Evolutionary conservation across 176 grass and related monocot genomes (phyloP).

Genomic region (Lolium perenne): DNA sequence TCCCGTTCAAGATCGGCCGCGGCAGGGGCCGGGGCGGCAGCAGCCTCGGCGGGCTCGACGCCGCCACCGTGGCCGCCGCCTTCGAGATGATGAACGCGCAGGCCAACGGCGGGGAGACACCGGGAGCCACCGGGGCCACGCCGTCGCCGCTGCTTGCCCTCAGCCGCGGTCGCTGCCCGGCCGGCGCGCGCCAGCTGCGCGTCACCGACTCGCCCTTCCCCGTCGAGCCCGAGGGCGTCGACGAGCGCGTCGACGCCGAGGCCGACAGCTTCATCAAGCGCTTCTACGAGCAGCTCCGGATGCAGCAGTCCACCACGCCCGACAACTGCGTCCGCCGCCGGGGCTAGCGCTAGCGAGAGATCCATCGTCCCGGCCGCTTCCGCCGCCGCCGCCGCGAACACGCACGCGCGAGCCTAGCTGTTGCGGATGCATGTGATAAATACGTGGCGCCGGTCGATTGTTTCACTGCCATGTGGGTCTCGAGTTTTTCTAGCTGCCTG

Average conservation of each 20-base stretch:
- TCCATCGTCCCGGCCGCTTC: not conserved
- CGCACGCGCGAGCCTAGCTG: too few species aligned
- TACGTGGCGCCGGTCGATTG: constrained; percentile 14
- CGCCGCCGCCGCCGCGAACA: not conserved
- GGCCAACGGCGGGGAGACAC: not conserved
- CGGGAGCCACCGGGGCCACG: constrained; percentile 17
- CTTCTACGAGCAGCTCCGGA: constrained; percentile 78
- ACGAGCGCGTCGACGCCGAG: constrained; percentile 58
- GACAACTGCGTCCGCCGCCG: constrained; percentile 48
- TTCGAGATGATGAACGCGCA: constrained; percentile 75
- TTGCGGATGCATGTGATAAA: not conserved
- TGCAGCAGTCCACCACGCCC: constrained; percentile 70
- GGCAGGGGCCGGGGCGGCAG: not conserved
- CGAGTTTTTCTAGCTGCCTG: constrained; percentile 52
- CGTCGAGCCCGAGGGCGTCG: constrained; percentile 54
- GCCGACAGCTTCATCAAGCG: constrained; percentile 69
- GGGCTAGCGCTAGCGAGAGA: not conserved
- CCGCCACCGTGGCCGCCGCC: constrained; percentile 50
- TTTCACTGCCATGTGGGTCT: constrained; percentile 44
- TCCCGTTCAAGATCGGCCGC: constrained; percentile 47
- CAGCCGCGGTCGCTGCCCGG: constrained; percentile 61
- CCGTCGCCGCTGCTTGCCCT: constrained; percentile 66
- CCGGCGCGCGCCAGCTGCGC: constrained; percentile 60
- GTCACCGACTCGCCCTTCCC: constrained; percentile 93
- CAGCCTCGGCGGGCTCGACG: constrained; percentile 37